Percentiles rank a stretch among this genome's conserved stretches.
Conservation (phyloP, 2,329 filamentous ascomycete species). For the Trematosphaeria pertusa region DNA sequence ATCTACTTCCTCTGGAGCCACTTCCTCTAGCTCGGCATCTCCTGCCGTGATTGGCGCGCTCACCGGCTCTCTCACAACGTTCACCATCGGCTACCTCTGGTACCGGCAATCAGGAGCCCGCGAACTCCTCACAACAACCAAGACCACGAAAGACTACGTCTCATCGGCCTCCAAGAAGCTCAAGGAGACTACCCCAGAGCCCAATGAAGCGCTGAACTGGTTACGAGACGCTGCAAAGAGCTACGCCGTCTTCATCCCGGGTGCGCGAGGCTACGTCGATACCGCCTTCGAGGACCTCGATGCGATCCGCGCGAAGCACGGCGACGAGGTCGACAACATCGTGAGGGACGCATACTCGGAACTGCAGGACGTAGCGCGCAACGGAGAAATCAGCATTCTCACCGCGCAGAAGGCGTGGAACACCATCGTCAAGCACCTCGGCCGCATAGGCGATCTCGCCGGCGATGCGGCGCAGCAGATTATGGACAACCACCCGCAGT, state of each 20-base stretch:
- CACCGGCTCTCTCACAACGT: constrained; percentile 57
- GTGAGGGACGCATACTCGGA: constrained; percentile 72
- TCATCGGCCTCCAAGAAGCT: constrained; percentile 66
- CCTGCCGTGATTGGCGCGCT: constrained; percentile 57
- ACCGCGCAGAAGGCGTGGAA: constrained; percentile 68
- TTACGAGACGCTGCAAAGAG: constrained; percentile 71
- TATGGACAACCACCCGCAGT: constrained; percentile 73
- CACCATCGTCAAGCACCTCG: constrained; percentile 67
- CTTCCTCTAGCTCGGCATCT: constrained; percentile 33
- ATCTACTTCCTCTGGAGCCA: constrained; percentile 32
- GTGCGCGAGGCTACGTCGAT: constrained; percentile 72
- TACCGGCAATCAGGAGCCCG: constrained; percentile 62
- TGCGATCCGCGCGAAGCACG: constrained; percentile 70
- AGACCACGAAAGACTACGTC: constrained; percentile 67
- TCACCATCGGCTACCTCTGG: constrained; percentile 58
- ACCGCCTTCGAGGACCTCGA: constrained; percentile 74
- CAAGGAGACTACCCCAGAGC: constrained; percentile 67
- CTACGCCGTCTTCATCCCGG: constrained; percentile 76
- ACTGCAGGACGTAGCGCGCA: constrained; percentile 66
- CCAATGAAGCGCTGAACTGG: constrained; percentile 71
- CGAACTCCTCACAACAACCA: constrained; percentile 56
- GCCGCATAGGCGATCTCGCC: constrained; percentile 66
- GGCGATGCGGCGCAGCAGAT: constrained; percentile 69
- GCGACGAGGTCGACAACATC: constrained; percentile 73
- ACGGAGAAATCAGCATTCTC: constrained; percentile 67